Base-by-base conservation (phyloP, 1,284 basidiomycete species). In the Ceratobasidium sp. region DNA sequence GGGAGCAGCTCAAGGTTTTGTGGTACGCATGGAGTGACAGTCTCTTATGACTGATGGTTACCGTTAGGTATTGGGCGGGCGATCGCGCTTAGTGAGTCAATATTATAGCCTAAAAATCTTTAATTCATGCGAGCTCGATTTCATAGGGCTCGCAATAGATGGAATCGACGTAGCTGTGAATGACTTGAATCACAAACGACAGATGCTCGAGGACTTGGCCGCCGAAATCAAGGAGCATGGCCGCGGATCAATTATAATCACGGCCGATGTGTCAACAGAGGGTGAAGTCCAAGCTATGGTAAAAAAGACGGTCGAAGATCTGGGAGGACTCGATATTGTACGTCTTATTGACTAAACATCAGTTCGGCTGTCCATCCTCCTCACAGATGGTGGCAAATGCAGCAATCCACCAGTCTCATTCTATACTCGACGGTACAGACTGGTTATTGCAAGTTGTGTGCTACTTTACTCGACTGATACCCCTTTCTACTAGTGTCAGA, bases 121-220 rank as follows among this genome's bases (percentile, higher is more conserved):
- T 4, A n/a, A n/a, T n/a, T 49, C 19, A 49, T 15, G 15, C 46
- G 4, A 49, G 19, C 13, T 5, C 46, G 4, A 11, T 13, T 15
- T 7, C 17, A n/a, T 32, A 64, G 67, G 22, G 54, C 84, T 88
- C 76, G 84, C 86, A 40, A 69, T 81, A 51, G 84, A 86, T 73
- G 86, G 86, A 8, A 83, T 82, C 80, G 83, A 85, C 77, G 77
- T 86, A 77, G 82, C 83, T 49, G 82, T 86, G 76, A 84, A 82
- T 3, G 86, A 86, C 79, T 81, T 85, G 57, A 79, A 82, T 9
- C 51, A 79, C 3, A 82, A 82, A 25, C 79, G 82, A 76, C 79
- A 77, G 7, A 81, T 80, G 61, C 69, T 81, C 6, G 70, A 80
- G 17, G 67, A 67, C 11, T 75, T 81, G 7, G 76, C 52, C 0